Base-by-base conservation (phyloP, 192 early-diverging fungal species). In the Backusella sp. region DNA sequence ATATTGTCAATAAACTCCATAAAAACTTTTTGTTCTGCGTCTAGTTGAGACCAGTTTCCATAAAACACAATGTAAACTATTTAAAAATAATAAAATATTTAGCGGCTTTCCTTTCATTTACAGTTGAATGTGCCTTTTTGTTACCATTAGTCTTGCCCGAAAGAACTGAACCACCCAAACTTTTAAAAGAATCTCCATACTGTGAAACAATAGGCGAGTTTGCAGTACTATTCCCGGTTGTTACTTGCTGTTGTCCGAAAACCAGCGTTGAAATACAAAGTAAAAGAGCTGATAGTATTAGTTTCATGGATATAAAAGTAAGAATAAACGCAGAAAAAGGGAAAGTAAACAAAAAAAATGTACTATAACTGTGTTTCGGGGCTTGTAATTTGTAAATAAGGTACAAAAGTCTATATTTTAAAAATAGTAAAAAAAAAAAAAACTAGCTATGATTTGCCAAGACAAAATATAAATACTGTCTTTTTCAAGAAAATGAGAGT, bases 51-150 rank as follows among this genome's bases (percentile, higher is more conserved):
- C 75, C 75, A 76, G 35, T 76, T 69, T 39, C 75, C 75, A 56
- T 76, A 76, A 65, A 76, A 76, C 35, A 76, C 70, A 35, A 76
- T 59, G 53, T 76, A 76, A 6, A 71, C 75, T 76, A 28, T 62
- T 37, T 15, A 32, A 68, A 44, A 44, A 26, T 52, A 12, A 23
- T 32, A n/a, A 6, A 72, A 17, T 36, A 32, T 36, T 19, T 19
- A 28, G 23, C 35, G 30, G 2, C 66, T 68, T 37, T 68, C 1
- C 19, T 37, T n/a, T n/a, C 46, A 7, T 49, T 49, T 49, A 49
- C 6, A 15, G 12, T 44, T 44, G 21, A 66, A 34, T 26, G 32
- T 32, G 66, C 15, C 30, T 36, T 8, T 19, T 17, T 17, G 8
- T 71, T 46, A 72, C 70, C 70, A 72, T 72, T 72, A 12, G 49